These are phyloP conservation scores for Rhizopus sp. DNA, from an alignment of 371 early-diverging fungal genomes.

Conservation along the genomic window DNA sequence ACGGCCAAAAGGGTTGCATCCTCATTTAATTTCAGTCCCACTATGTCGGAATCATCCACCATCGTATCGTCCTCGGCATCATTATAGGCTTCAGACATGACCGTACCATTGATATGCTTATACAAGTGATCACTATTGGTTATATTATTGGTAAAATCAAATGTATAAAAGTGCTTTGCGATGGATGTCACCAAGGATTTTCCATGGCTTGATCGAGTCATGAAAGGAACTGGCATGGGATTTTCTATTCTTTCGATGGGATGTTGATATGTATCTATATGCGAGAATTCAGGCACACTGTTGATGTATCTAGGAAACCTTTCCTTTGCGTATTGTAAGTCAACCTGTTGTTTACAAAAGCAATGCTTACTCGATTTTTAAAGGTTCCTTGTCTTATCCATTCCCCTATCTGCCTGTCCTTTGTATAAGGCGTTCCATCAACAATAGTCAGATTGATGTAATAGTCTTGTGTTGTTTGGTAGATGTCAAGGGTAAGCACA, in stretches of 20 bases:
- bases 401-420: background rate
- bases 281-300: background rate
- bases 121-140: constrained; percentile 22
- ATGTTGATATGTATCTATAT: constrained; percentile 18
- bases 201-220: constrained; percentile 33
- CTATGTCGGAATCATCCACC: constrained; percentile 24
- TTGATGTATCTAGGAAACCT: background rate
- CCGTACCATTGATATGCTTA: constrained; percentile 12
- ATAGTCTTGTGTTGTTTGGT: constrained; percentile 26
- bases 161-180: constrained; percentile 31
- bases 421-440: constrained; percentile 16
- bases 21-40: constrained; percentile 31
- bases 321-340: too few species aligned
- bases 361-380: constrained; percentile 3
- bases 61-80: background rate
- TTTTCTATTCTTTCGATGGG: background rate
- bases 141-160: constrained; percentile 32
- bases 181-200: constrained; percentile 38
- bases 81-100: constrained; percentile 25
- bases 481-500: constrained; percentile 34
- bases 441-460: constrained; percentile 32
- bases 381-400: constrained; percentile 20
- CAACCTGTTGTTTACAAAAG: background rate
- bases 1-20: constrained; percentile 37
- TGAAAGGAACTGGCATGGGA: constrained; percentile 23